phyloP scores from a whole-genome alignment of 2,329 filamentous ascomycete species.

The Onygenales sp. region DNA sequence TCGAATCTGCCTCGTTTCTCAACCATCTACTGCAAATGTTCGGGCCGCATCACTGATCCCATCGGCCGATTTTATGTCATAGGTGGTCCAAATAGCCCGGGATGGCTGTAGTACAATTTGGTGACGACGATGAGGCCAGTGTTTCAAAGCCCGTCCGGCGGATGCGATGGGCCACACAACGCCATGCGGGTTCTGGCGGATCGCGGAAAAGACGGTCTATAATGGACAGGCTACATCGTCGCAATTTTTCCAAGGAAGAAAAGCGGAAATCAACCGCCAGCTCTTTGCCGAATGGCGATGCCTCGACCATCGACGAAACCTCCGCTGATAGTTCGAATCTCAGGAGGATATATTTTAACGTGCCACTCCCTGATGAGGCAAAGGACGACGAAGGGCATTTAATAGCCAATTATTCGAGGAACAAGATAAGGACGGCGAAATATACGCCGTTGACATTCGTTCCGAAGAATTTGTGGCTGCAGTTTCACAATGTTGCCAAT shows the following conservation, averaged over 20 bases:
- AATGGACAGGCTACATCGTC: slow-evolving; percentile 62
- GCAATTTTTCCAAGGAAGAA: slow-evolving; percentile 57
- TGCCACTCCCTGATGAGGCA: slow-evolving; percentile 63
- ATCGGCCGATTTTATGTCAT: slow-evolving; percentile 8
- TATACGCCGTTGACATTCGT: slow-evolving; percentile 93
- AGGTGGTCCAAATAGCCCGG: slow-evolving; percentile 6
- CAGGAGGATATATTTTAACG: slow-evolving; percentile 74
- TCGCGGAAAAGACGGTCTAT: slow-evolving; percentile 73
- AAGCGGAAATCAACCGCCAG: slow-evolving; percentile 44
- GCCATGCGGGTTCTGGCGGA: slow-evolving; percentile 65
- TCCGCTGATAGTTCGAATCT: slow-evolving; percentile 30
- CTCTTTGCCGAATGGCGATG: slow-evolving; percentile 24
- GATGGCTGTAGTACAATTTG: slow-evolving; percentile 32
- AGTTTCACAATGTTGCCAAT: slow-evolving; percentile 98
- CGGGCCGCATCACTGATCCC: slow-evolving; percentile 2
- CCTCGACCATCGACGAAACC: slow-evolving; percentile 11
- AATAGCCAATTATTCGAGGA: slow-evolving; percentile 61
- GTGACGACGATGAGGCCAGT: slow-evolving; percentile 28
- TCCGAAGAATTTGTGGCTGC: slow-evolving; percentile 93
- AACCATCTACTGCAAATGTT: not conserved
- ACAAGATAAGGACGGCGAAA: slow-evolving; percentile 97
- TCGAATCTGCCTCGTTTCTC: not conserved
- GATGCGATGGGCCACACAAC: slow-evolving; percentile 93
- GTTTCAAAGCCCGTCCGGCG: slow-evolving; percentile 60
- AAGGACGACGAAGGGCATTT: slow-evolving; percentile 75